Conservation (phyloP, 108 stramenopile genomes). For the Parietichytrium sp. region DNA sequence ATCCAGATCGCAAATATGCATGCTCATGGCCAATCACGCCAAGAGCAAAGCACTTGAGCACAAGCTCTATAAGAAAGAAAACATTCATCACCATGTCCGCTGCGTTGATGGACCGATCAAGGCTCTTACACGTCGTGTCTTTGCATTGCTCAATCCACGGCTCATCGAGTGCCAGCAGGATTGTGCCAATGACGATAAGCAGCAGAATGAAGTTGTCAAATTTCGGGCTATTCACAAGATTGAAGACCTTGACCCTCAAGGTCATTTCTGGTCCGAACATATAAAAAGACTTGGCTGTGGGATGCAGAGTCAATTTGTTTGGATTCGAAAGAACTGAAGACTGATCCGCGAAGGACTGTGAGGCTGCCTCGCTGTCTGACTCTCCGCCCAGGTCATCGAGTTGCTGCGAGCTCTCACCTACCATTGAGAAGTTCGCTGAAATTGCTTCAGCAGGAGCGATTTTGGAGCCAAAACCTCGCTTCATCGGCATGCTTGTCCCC, state of each 20-base stretch:
- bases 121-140: not conserved
- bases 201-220: constrained; percentile 52
- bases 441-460: too few species aligned
- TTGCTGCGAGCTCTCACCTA: too few species aligned
- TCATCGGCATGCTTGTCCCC: too few species aligned
- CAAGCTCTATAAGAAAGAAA: constrained; percentile 67
- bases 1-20: constrained; percentile 59
- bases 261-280: not conserved
- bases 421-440: too few species aligned
- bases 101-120: constrained; percentile 28
- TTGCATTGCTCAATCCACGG: constrained; percentile 40
- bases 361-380: too few species aligned
- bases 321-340: not conserved
- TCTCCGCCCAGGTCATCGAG: too few species aligned
- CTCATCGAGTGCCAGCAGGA: constrained; percentile 54
- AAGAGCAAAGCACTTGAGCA: constrained; percentile 63
- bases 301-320: constrained; percentile 35
- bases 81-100: constrained; percentile 55
- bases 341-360: too few species aligned
- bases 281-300: not conserved
- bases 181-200: constrained; percentile 48
- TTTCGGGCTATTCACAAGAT: constrained; percentile 40
- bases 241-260: constrained; percentile 3
- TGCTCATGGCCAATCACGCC: constrained; percentile 51
- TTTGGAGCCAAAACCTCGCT: too few species aligned